phyloP scores from a whole-genome alignment of 257 asterid genomes.

The Parsonsia alboflavescens region DNA sequence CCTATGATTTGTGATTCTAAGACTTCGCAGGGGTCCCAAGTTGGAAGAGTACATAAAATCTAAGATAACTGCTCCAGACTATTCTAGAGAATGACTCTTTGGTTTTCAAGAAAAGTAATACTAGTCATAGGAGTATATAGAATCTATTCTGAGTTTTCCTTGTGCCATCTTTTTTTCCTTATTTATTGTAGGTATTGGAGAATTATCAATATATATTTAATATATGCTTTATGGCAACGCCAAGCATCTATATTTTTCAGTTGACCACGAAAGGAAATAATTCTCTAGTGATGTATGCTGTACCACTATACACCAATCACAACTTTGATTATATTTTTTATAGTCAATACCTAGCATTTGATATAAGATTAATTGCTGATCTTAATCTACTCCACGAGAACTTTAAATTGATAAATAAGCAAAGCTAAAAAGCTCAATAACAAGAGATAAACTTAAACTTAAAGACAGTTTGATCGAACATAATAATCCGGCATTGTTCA shows the following conservation, averaged over 20 bases:
- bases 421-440: no score
- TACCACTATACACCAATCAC: no score
- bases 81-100: conserved; percentile 1
- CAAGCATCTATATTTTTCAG: conserved; percentile 25
- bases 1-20: conserved; percentile 16
- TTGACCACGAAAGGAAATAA: conserved; percentile 36
- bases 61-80: conserved; percentile 15
- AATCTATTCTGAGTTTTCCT: conserved; percentile 16
- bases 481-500: no score
- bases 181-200: conserved; percentile 30
- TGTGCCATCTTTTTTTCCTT: conserved; percentile 14
- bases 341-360: no score
- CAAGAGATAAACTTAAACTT: no score
- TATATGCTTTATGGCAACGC: conserved; percentile 37
- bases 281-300: no score
- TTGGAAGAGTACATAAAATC: conserved; percentile 19
- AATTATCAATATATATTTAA: conserved; percentile 20
- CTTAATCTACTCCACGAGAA: no score
- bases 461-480: no score
- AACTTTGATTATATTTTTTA: no score
- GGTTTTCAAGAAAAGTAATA: conserved; percentile 11
- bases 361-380: no score
- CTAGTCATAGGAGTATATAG: conserved; percentile 15
- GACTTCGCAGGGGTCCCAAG: conserved; percentile 14
- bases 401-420: no score